Conservation (phyloP, 805 yeast genomes). For the Metschnikowia similis region DNA sequence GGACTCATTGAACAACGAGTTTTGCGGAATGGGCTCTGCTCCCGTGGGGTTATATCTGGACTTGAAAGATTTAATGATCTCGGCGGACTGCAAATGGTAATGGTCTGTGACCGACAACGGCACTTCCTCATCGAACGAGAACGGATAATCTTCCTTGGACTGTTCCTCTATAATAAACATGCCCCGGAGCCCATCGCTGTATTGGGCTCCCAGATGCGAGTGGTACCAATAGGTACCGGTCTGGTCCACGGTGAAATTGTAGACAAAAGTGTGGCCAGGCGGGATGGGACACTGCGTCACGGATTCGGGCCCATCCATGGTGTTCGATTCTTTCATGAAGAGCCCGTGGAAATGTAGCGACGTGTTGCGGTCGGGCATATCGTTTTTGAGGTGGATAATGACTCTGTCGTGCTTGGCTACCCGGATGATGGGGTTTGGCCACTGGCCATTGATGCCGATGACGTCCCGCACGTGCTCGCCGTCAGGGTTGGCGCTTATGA, state of each 20-base stretch:
- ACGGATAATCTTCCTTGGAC: slow-evolving; percentile 39
- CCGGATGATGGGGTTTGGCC: slow-evolving; percentile 42
- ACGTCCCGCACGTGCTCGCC: slow-evolving; percentile 48
- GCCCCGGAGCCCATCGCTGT: slow-evolving; percentile 74
- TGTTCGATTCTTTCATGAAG: slow-evolving; percentile 33
- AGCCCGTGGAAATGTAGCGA: slow-evolving; percentile 46
- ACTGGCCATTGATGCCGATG: slow-evolving; percentile 52
- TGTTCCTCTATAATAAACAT: slow-evolving; percentile 60
- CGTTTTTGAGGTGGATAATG: slow-evolving; percentile 31
- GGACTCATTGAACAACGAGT: slow-evolving; percentile 61
- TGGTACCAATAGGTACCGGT: slow-evolving; percentile 60
- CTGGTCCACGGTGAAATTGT: slow-evolving; percentile 29
- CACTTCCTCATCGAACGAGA: slow-evolving; percentile 59
- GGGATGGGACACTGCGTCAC: slow-evolving; percentile 45
- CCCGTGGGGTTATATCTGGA: slow-evolving; percentile 77
- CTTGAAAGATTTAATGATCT: slow-evolving; percentile 46
- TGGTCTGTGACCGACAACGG: slow-evolving; percentile 56
- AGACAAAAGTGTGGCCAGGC: slow-evolving; percentile 34
- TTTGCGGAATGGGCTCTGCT: slow-evolving; percentile 77
- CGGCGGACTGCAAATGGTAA: slow-evolving; percentile 53
- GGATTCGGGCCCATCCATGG: slow-evolving; percentile 45
- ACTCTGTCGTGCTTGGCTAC: slow-evolving; percentile 40
- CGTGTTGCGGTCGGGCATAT: slow-evolving; percentile 30
- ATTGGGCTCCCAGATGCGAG: slow-evolving; percentile 72
- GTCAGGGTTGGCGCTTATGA: slow-evolving; percentile 51